Base-by-base conservation (phyloP, 2,329 filamentous ascomycete species). In the Taxawa tesnikishii region DNA sequence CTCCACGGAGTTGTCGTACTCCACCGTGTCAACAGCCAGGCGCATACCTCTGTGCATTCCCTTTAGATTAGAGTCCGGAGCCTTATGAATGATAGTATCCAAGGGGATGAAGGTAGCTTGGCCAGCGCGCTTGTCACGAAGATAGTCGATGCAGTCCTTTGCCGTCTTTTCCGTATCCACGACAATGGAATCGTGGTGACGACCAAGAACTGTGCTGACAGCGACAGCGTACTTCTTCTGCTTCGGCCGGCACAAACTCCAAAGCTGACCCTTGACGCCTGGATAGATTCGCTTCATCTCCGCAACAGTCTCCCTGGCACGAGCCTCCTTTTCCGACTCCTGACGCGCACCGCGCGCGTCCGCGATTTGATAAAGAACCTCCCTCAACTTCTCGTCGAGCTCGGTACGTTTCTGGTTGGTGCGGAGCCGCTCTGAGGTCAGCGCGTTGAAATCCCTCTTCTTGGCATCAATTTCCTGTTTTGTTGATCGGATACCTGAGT, bases 201-300 rank as follows among this genome's bases (percentile, higher is more conserved):
- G 76, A 31, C 90, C 90, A 4, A 98, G 72, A 5, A 93, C 85
- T 14, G 84, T 92, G 46, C 83, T 84, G 41, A 98, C 83, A 28
- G 90, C 90, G 44, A 90, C 83, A 41, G 90, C 83, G 49, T 79
- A 98, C 55, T 94, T 96, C 60, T 93, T 94, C 60, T 94, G 84
- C 57, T 94, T 96, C 2, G 90, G 88, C 43, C 83, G 87, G 62
- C 90, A 94, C 26, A 98, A 71, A 43, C 94, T 84, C 40, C 84
- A 83, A 28, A 96, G 74, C 28, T 88, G 78, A 13, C 90, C 90
- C 43, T 83, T 83, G 27, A 98, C 88, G 28, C 88, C 88, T 2
- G 85, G 83, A 46, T 85, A 94, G 41, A 94, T 81, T 32, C 85
- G 79, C 56, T 93, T 94, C 47, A 98, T 67, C 18, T 83, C 78